Evolutionary conservation across 495 filamentous ascomycete genomes (phyloP).

Genomic region (Penicillium parvum): DNA sequence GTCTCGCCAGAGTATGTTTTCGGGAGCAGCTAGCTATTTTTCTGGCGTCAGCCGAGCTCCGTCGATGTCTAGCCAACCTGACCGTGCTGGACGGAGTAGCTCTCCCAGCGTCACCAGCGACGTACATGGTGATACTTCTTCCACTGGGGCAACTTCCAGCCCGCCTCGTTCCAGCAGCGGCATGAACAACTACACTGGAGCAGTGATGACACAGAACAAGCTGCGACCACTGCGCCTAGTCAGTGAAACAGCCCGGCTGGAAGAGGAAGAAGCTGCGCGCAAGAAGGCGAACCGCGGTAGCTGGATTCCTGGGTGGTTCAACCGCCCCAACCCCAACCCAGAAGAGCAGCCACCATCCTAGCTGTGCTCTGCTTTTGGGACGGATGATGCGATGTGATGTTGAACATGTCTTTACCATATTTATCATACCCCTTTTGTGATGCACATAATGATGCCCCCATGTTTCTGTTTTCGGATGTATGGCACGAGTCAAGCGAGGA

Average conservation of each 20-base stretch:
- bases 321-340: conserved; percentile 28
- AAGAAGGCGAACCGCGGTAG: conserved; percentile 58
- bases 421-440: conserved; percentile 29
- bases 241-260: conserved; percentile 38
- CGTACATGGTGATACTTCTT: conserved; percentile 47
- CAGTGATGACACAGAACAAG: conserved; percentile 68
- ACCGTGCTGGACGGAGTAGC: conserved; percentile 45
- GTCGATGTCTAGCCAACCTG: conserved; percentile 43
- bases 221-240: conserved; percentile 84
- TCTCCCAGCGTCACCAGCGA: conserved; percentile 59
- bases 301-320: conserved; percentile 58
- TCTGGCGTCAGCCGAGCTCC: conserved; percentile 45
- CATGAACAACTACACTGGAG: conserved; percentile 49
- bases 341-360: conserved; percentile 8
- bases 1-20: conserved; percentile 44
- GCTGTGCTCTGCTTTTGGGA: conserved; percentile 5
- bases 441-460: conserved; percentile 30
- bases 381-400: conserved; percentile 29
- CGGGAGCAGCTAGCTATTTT: conserved; percentile 35
- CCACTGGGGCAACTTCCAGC: conserved; percentile 49
- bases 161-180: conserved; percentile 54
- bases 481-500: conserved; percentile 9
- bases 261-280: conserved; percentile 48
- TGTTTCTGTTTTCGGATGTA: conserved; percentile 20
- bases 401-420: conserved; percentile 18